A percentile compares a stretch with the other conserved stretches of the same genome.
Evolutionary conservation across 495 filamentous ascomycete species (phyloP).

Genomic region (Aspergillus homomorphus): DNA sequence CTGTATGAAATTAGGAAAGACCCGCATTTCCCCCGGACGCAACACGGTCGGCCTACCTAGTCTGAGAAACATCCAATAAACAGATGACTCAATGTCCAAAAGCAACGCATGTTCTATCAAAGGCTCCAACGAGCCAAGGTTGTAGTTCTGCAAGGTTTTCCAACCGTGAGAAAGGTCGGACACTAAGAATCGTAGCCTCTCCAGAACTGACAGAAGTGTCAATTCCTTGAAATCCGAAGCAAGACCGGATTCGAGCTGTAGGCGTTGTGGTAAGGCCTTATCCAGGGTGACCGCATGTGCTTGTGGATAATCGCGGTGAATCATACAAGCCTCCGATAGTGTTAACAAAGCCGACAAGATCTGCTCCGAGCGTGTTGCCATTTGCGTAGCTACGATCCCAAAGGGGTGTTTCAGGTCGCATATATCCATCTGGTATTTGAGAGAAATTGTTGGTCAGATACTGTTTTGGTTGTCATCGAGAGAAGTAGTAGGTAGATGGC

Average conservation of each 20-base stretch:
- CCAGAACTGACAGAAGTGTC: slow-evolving; percentile 16
- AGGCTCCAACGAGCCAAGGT: slow-evolving; percentile 10
- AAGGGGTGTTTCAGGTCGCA: slow-evolving; percentile 33
- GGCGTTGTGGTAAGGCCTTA: too few relatives aligned
- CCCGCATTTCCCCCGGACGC: neutral
- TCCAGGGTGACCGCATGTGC: neutral
- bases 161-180: slow-evolving; percentile 19
- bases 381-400: slow-evolving; percentile 29
- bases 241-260: neutral
- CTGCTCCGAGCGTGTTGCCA: slow-evolving; percentile 22
- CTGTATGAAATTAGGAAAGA: slow-evolving; percentile 10
- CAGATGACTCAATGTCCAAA: slow-evolving; percentile 23
- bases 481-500: neutral
- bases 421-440: slow-evolving; percentile 28
- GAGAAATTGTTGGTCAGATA: neutral
- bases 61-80: slow-evolving; percentile 38
- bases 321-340: slow-evolving; percentile 26
- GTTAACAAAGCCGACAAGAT: slow-evolving; percentile 24
- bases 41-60: slow-evolving; percentile 24
- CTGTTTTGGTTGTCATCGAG: neutral
- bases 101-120: slow-evolving; percentile 19
- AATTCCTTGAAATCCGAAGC: slow-evolving; percentile 9
- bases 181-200: slow-evolving; percentile 15
- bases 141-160: slow-evolving; percentile 5
- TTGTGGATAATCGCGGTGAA: neutral